Evolutionary conservation across 2,329 filamentous ascomycete species (phyloP), one percentile per base, ranked within the genome.

Genomic region (Fusarium mundagurra): DNA sequence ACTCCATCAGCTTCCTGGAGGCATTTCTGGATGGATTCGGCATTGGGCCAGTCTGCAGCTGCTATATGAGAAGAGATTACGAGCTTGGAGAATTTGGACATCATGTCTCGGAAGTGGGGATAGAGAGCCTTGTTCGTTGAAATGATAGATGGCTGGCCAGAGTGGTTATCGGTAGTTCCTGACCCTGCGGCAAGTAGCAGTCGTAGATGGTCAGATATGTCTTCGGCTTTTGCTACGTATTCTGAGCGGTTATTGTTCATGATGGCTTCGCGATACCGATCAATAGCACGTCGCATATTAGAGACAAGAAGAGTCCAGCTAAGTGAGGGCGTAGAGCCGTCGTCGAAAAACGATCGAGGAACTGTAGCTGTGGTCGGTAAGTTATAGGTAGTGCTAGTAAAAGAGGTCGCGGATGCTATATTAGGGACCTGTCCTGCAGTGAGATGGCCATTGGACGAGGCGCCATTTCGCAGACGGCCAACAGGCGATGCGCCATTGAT

Each of bases 1-100:
- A 99, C 95, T 54, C 96, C 96, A 72, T 99, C 96, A n/a, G 96
- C 96, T 85, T 99, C 96, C 81, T 97, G 94, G 74, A 98, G 84
- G 80, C 96, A 99, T 82, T 99, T 99, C 62, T 96, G 92, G 70
- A 96, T 93, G 2, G 96, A 97, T 82, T 99, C 96, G 22, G 94
- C 92, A 62, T 96, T 95, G 14, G 96, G 95, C 91, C 95, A 98
- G 84, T 99, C 96, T 39, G 96, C 94, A 11, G 96, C 95, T 44
- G 96, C 96, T 81, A 99, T 98, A 81, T 99, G 96, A 20, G 96
- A 98, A 6, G 96, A 99, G 55, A 99, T 92, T 50, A 99, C 96
- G 16, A 99, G 88, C 82, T 99, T 99, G n/a, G 96, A 98, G 82
- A 99, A 99, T 78, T 97, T 95, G 50, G 96, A 98, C 96, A 99